Evolutionary conservation across 768 basidiomycete species (phyloP).

Genomic region (Pleurotus citrinopileatus): DNA sequence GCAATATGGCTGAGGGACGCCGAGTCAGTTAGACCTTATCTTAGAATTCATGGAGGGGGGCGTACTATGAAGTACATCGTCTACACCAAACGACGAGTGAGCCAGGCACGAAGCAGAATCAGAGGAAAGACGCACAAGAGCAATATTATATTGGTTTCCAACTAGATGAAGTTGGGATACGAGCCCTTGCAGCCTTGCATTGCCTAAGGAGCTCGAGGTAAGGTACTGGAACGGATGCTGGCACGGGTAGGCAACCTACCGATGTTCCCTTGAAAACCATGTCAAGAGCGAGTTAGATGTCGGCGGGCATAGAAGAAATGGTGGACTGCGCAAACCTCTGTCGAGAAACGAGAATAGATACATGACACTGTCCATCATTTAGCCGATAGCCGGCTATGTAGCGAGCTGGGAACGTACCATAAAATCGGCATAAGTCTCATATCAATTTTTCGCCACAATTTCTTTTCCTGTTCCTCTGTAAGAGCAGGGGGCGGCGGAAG

Average conservation of each 20-base stretch:
- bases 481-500: slow-evolving; percentile 46
- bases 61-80: slow-evolving; percentile 72
- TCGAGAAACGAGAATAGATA: slow-evolving; percentile 67
- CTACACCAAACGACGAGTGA: slow-evolving; percentile 26
- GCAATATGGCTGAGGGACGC: slow-evolving; percentile 46
- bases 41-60: background rate
- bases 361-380: slow-evolving; percentile 35
- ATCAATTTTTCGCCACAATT: slow-evolving; percentile 59
- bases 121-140: slow-evolving; percentile 40
- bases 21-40: background rate
- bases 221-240: no score
- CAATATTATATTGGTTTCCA: slow-evolving; percentile 63
- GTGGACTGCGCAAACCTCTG: slow-evolving; percentile 44
- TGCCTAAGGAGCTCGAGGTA: slow-evolving; percentile 37
- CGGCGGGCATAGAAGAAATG: background rate
- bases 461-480: slow-evolving; percentile 47
- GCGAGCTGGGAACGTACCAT: background rate
- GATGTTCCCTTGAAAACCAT: slow-evolving; percentile 47
- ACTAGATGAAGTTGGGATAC: slow-evolving; percentile 50
- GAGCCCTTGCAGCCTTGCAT: slow-evolving; percentile 67
- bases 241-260: slow-evolving; percentile 33
- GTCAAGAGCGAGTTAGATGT: background rate
- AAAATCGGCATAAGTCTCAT: slow-evolving; percentile 56
- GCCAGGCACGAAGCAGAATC: background rate
- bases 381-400: background rate